phyloP scores from a whole-genome alignment of 202 grass and related monocot genomes.

The Brachypodium distachyon region DNA sequence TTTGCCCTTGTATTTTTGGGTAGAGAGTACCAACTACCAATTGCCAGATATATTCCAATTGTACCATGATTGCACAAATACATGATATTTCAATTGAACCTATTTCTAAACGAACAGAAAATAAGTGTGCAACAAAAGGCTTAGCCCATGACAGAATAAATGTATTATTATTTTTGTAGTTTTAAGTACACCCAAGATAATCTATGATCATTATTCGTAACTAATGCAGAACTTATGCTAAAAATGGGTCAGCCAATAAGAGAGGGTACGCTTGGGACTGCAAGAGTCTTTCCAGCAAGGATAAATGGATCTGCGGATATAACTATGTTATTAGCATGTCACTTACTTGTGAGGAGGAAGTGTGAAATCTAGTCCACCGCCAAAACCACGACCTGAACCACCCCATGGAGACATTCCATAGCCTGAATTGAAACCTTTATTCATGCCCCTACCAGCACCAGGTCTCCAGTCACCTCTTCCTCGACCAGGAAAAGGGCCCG shows the following conservation, averaged over 20 bases:
- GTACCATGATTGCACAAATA: background rate
- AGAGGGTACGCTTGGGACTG: background rate
- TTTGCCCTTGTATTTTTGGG: no score
- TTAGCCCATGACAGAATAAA: background rate
- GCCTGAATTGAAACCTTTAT: constrained; percentile 62
- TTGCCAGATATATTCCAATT: background rate
- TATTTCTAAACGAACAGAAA: background rate
- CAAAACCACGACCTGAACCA: constrained; percentile 65
- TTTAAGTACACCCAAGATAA: background rate
- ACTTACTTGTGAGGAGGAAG: constrained; percentile 96
- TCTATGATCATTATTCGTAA: background rate
- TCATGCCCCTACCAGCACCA: constrained; percentile 58
- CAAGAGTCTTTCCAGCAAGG: background rate
- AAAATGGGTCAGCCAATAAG: background rate
- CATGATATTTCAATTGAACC: background rate
- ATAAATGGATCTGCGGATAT: background rate
- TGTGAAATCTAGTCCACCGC: constrained; percentile 77
- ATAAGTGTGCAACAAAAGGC: background rate
- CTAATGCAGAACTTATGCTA: background rate
- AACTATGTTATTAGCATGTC: constrained; percentile 5
- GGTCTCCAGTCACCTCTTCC: constrained; percentile 95
- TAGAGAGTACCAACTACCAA: background rate
- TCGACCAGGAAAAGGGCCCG: constrained; percentile 56
- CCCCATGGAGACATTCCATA: constrained; percentile 68
- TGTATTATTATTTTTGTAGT: background rate